These are phyloP conservation scores for Thyridium curvatum DNA, from an alignment of 2,329 filamentous ascomycete species.

Conservation along the genomic window DNA sequence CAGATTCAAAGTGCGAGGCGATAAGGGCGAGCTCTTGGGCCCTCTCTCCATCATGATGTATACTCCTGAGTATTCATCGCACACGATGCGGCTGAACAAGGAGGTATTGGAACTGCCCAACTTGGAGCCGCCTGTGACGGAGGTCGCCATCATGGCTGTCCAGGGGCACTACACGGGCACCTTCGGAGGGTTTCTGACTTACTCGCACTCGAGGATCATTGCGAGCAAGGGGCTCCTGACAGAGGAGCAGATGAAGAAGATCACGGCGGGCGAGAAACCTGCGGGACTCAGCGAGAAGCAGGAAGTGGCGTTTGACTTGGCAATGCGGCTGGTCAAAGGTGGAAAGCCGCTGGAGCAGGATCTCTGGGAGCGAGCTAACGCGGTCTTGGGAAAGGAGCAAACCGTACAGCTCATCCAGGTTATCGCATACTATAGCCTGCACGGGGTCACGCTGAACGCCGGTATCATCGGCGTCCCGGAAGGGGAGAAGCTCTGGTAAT, in stretches of 20 bases:
- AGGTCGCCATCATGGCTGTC: conserved; percentile 2
- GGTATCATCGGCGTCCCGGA: background rate
- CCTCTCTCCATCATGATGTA: conserved; percentile 1
- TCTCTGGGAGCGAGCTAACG: conserved; percentile 1
- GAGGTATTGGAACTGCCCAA: conserved; percentile 1
- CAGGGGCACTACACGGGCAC: conserved; percentile 2
- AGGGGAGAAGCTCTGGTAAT: background rate
- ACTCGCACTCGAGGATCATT: conserved; percentile 2
- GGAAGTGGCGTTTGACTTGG: conserved; percentile 1
- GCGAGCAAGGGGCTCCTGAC: conserved; percentile 1
- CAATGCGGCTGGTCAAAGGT: conserved; percentile 2
- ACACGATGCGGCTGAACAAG: conserved; percentile 1
- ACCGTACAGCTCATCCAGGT: conserved; percentile 1
- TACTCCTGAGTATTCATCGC: conserved; percentile 1
- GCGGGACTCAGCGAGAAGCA: conserved; percentile 1
- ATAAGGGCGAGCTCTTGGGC: background rate
- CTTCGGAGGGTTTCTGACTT: conserved; percentile 1
- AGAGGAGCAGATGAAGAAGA: conserved; percentile 3
- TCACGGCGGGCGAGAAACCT: conserved; percentile 1
- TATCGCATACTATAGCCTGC: conserved; percentile 1
- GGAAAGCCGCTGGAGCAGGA: conserved; percentile 1
- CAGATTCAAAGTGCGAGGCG: background rate
- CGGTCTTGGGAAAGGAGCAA: conserved; percentile 1
- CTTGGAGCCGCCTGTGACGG: background rate
- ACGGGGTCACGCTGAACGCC: background rate